Evolutionary conservation across 2,329 filamentous ascomycete species (phyloP).

Genomic region (Aciculosporium take): DNA sequence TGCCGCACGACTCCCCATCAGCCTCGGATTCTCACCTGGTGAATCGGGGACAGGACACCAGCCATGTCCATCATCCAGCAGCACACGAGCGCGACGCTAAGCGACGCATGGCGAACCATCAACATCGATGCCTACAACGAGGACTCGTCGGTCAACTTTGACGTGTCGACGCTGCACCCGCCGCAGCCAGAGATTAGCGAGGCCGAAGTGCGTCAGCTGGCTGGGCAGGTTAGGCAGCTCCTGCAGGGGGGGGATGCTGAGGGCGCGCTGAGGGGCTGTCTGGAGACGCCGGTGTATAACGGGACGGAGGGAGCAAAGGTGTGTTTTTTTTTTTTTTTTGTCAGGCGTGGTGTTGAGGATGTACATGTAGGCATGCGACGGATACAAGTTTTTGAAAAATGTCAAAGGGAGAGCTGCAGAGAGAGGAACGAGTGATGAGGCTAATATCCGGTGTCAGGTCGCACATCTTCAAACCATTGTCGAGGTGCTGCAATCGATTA

Average conservation of each 20-base stretch:
- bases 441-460: conserved; percentile 39
- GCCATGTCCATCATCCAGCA: conserved; percentile 55
- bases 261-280: conserved; percentile 67
- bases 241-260: conserved; percentile 76
- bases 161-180: conserved; percentile 69
- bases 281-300: conserved; percentile 73
- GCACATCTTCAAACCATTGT: conserved; percentile 75
- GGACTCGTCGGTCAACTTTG: conserved; percentile 84
- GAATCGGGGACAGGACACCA: background rate
- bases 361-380: no score
- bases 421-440: background rate
- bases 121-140: conserved; percentile 86
- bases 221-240: conserved; percentile 73
- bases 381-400: no score
- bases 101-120: conserved; percentile 70
- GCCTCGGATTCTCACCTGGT: no score
- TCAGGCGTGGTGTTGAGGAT: no score
- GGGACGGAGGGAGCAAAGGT: conserved; percentile 45
- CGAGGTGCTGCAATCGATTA: conserved; percentile 91
- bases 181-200: conserved; percentile 61
- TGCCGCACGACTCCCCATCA: background rate
- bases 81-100: conserved; percentile 43
- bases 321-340: conserved; percentile 7
- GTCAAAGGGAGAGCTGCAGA: no score
- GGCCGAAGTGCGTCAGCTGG: conserved; percentile 62